Percentiles rank a stretch among this genome's conserved stretches.
Evolutionary conservation across 768 basidiomycete species (phyloP).

Genomic region (Boletus reticuloceps): DNA sequence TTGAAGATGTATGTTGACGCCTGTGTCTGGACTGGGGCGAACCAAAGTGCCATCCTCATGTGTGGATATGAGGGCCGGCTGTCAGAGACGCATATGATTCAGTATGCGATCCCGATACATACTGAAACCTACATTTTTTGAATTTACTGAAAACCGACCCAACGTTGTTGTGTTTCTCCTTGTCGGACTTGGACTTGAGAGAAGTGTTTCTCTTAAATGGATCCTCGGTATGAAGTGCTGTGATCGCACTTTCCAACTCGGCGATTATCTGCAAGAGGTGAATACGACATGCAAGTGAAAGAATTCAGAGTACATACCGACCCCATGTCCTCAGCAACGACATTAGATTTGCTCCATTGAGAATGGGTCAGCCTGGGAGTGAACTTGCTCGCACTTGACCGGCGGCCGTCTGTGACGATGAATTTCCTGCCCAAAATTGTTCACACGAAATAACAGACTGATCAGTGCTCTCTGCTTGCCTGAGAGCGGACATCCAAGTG

Average conservation of each 20-base stretch:
- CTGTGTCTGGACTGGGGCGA: constrained; percentile 17
- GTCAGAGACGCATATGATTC: background rate
- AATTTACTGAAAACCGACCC: constrained; percentile 54
- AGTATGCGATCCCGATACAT: background rate
- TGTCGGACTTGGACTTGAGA: constrained; percentile 40
- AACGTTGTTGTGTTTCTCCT: constrained; percentile 39
- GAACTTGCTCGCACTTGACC: constrained; percentile 35
- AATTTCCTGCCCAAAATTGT: constrained; percentile 51
- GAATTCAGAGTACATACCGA: constrained; percentile 39
- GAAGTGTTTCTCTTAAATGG: constrained; percentile 36
- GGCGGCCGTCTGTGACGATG: constrained; percentile 40
- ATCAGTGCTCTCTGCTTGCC: constrained; percentile 40
- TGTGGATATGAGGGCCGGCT: constrained; percentile 20
- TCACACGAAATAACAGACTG: constrained; percentile 14
- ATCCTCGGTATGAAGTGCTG: constrained; percentile 40
- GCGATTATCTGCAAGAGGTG: constrained; percentile 46
- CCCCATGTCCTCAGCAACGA: constrained; percentile 65
- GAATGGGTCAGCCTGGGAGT: constrained; percentile 42
- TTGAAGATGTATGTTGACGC: constrained; percentile 31
- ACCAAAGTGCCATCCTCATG: constrained; percentile 30
- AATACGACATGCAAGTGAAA: constrained; percentile 1
- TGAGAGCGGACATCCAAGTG: constrained; percentile 71
- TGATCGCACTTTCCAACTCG: constrained; percentile 56
- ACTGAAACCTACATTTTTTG: constrained; percentile 48
- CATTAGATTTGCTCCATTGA: constrained; percentile 47